Evolutionary conservation across 2,329 filamentous ascomycete genomes (phyloP).

Genomic region (Beauveria sp.): DNA sequence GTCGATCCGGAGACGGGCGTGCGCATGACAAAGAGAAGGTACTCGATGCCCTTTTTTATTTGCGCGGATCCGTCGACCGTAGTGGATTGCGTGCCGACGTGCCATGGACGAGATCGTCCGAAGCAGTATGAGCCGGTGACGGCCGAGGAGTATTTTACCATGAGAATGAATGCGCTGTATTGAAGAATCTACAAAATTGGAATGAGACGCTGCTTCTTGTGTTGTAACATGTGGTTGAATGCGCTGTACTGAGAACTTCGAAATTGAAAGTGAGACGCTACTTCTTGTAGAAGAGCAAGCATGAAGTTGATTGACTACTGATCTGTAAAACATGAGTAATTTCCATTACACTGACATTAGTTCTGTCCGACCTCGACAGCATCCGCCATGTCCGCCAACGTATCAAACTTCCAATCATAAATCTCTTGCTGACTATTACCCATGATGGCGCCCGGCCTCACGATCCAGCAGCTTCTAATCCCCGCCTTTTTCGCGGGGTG

Average conservation of each 20-base stretch:
- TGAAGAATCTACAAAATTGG: neutral
- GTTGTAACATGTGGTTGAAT: conserved; percentile 18
- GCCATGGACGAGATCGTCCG: conserved; percentile 31
- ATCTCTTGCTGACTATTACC: conserved; percentile 32
- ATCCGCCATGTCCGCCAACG: conserved; percentile 50
- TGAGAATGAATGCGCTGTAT: conserved; percentile 15
- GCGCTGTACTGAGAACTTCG: neutral
- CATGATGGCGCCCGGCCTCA: conserved; percentile 33
- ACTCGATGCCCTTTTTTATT: conserved; percentile 55
- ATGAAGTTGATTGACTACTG: no score
- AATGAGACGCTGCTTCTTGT: no score
- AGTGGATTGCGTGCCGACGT: conserved; percentile 45
- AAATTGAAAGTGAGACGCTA: no score
- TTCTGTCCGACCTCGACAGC: conserved; percentile 33
- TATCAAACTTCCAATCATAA: conserved; percentile 50
- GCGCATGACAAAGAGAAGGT: conserved; percentile 40
- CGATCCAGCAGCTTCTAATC: conserved; percentile 55
- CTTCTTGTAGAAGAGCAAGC: no score
- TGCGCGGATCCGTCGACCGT: conserved; percentile 39
- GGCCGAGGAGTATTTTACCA: conserved; percentile 21
- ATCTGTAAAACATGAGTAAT: no score
- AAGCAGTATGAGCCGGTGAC: conserved; percentile 41
- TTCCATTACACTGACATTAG: neutral
- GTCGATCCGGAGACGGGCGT: conserved; percentile 17
- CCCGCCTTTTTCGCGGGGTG: conserved; percentile 52